These are phyloP conservation scores for Podosphaera fusca DNA, from an alignment of 2,329 filamentous ascomycete species.

Conservation along the genomic window DNA sequence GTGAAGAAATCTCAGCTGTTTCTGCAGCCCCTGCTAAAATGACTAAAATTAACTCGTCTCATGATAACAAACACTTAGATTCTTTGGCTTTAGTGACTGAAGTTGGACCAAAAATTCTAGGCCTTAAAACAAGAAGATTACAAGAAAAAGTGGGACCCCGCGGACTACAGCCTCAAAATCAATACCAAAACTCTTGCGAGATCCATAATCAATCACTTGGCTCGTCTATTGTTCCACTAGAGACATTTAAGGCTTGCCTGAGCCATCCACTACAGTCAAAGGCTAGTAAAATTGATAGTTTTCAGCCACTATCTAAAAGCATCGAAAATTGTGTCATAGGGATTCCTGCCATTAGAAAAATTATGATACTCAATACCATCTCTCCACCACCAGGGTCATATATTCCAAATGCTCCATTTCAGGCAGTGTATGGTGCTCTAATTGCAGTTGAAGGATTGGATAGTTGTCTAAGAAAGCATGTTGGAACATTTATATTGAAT, in stretches of 20 bases:
- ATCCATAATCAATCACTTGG: conserved; percentile 16
- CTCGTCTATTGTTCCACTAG: conserved; percentile 16
- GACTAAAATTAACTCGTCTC: neutral
- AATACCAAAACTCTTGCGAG: conserved; percentile 9
- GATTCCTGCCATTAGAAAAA: conserved; percentile 52
- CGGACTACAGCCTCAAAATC: conserved; percentile 9
- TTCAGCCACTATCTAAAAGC: conserved; percentile 20
- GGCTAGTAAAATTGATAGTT: conserved; percentile 10
- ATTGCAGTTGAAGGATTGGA: conserved; percentile 65
- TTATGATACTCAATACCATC: conserved; percentile 53
- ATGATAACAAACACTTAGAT: neutral
- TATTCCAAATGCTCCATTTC: conserved; percentile 15
- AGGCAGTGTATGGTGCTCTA: conserved; percentile 45
- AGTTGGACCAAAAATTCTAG: neutral
- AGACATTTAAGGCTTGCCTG: conserved; percentile 16
- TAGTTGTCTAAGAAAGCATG: conserved; percentile 23
- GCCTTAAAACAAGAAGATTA: neutral
- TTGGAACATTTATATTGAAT: conserved; percentile 35
- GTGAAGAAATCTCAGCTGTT: neutral
- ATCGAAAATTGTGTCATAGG: conserved; percentile 52
- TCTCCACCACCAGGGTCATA: conserved; percentile 37
- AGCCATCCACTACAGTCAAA: conserved; percentile 18
- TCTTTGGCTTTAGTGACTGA: neutral
- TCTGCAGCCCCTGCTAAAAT: neutral
- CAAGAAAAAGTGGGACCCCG: conserved; percentile 14